phyloP scores from a whole-genome alignment of 305 asterid genomes.

The Stenogyne calaminthoides region DNA sequence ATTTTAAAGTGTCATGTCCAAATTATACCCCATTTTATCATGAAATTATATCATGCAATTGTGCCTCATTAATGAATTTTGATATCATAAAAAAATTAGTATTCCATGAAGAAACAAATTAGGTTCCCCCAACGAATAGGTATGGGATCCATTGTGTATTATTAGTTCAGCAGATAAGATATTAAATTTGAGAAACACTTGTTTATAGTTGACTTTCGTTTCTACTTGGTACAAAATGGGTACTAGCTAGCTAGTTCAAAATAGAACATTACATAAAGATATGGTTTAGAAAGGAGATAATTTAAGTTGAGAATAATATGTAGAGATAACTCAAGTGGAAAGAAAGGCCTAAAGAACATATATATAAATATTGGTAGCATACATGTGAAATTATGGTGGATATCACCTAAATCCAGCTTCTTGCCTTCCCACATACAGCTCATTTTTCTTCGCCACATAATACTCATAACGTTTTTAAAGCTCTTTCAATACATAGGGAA shows the following conservation, averaged over 20 bases:
- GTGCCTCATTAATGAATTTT: no score
- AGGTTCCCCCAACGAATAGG: background rate
- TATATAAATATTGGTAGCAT: slow-evolving; percentile 2
- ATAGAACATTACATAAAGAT: background rate
- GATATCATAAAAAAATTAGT: no score
- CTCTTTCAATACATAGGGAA: background rate
- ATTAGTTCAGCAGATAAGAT: background rate
- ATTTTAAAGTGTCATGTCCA: no score
- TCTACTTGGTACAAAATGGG: background rate
- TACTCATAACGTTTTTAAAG: background rate
- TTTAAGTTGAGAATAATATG: background rate
- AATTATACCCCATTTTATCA: no score
- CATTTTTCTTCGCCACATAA: background rate
- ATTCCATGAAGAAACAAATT: background rate
- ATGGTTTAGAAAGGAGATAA: background rate
- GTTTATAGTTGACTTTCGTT: background rate
- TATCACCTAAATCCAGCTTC: background rate
- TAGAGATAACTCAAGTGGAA: background rate
- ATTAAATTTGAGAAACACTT: background rate
- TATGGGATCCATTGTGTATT: background rate
- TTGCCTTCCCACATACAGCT: background rate
- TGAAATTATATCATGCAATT: no score
- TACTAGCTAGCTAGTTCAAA: background rate
- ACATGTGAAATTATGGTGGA: background rate
- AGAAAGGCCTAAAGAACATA: background rate